A percentile compares a stretch with the other conserved stretches of the same genome.
Conservation (phyloP, 176 grass and related monocot genomes). For the Oryza meridionalis region DNA sequence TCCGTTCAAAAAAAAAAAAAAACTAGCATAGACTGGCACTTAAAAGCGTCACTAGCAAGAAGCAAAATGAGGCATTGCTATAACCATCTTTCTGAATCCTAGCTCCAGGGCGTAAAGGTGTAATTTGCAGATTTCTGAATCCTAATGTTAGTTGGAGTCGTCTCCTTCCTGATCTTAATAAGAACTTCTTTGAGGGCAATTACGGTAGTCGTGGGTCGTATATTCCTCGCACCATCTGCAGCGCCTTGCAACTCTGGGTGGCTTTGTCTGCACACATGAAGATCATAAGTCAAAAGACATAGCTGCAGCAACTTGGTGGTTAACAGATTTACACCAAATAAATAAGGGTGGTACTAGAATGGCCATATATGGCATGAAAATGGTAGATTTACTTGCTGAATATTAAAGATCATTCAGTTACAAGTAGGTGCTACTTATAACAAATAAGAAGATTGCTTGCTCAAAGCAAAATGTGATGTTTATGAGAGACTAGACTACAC, state of each 20-base stretch:
- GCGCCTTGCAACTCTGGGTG: neutral
- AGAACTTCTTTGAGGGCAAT: neutral
- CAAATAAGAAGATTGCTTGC: neutral
- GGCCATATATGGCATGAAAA: too few species aligned
- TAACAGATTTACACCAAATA: too few species aligned
- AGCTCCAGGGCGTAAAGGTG: too few species aligned
- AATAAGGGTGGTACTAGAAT: too few species aligned
- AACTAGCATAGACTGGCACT: neutral
- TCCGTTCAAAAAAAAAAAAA: too few species aligned
- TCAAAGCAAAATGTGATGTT: neutral
- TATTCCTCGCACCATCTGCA: neutral
- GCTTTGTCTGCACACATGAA: slow-evolving; percentile 17
- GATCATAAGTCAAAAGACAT: neutral
- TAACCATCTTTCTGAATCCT: neutral
- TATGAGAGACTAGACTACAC: too few species aligned
- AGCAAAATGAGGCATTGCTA: neutral
- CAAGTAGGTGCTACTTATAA: neutral
- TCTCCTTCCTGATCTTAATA: neutral
- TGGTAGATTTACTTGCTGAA: neutral
- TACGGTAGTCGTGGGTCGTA: slow-evolving; percentile 21
- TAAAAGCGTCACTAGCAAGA: neutral
- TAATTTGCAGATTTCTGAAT: too few species aligned
- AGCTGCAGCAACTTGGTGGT: neutral
- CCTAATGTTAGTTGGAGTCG: neutral
- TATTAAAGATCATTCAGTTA: neutral